Percentiles rank a stretch among this genome's conserved stretches.
Conservation (phyloP, 2,329 filamentous ascomycete genomes). For the Colletotrichum abscissum region DNA sequence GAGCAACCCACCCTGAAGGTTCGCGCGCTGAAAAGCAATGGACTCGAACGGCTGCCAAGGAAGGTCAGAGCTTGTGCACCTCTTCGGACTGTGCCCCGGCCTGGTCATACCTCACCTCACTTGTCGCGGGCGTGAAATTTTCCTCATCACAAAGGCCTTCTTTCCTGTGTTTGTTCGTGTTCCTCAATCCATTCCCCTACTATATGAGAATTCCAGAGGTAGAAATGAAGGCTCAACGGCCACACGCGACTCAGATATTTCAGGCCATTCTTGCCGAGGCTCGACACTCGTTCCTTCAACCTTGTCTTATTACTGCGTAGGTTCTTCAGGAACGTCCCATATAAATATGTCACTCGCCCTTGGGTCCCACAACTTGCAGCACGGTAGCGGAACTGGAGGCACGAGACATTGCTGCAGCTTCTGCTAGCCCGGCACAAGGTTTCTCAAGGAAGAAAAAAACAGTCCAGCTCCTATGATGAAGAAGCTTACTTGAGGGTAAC, state of each 20-base stretch:
- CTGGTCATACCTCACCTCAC: background rate
- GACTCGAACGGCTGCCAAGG: background rate
- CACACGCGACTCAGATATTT: conserved; percentile 22
- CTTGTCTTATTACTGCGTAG: background rate
- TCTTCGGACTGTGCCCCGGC: background rate
- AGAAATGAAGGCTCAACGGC: conserved; percentile 16
- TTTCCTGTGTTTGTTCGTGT: background rate
- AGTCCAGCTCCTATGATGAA: too few species aligned
- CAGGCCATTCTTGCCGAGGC: conserved; percentile 12
- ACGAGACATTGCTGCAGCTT: background rate
- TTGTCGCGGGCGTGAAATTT: background rate
- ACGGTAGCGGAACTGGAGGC: background rate
- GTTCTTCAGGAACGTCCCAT: background rate
- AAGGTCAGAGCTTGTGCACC: background rate
- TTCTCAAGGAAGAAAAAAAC: too few species aligned
- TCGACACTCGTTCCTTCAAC: background rate
- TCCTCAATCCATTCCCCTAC: background rate
- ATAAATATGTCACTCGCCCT: background rate
- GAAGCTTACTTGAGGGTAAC: too few species aligned
- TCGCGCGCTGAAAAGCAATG: background rate
- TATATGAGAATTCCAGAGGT: background rate
- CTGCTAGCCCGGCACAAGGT: too few species aligned
- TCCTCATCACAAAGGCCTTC: background rate
- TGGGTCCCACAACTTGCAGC: background rate
- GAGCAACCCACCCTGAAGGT: background rate